Evolutionary conservation across 495 filamentous ascomycete species (phyloP).

Genomic region (Penicillium pancosmium): DNA sequence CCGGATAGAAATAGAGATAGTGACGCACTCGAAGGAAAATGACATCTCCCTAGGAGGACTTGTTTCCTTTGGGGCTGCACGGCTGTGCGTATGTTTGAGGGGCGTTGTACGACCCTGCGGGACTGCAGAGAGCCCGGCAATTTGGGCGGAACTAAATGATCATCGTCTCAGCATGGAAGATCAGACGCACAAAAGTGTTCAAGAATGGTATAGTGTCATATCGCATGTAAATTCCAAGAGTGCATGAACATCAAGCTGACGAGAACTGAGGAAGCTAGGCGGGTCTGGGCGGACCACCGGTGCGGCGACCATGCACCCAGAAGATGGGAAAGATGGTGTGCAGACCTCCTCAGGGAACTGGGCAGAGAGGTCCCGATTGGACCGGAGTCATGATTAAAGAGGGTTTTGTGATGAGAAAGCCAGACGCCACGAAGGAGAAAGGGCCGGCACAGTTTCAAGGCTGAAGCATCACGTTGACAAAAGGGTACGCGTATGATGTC

Average conservation of each 20-base stretch:
- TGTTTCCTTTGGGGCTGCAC: conserved; percentile 9
- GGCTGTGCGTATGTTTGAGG: conserved; percentile 1
- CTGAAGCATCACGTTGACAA: conserved; percentile 2
- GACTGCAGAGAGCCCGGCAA: conserved; percentile 12
- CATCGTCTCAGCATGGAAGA: conserved; percentile 20
- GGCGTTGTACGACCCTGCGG: conserved; percentile 18
- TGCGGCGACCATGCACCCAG: neutral
- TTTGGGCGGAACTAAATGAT: conserved; percentile 14
- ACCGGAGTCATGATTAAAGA: neutral
- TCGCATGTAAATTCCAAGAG: neutral
- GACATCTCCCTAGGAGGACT: conserved; percentile 15
- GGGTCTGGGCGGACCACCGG: neutral
- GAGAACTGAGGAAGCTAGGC: neutral
- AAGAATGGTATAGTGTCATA: neutral
- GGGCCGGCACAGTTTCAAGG: neutral
- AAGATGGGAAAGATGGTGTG: neutral
- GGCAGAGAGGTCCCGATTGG: neutral
- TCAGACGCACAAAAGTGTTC: conserved; percentile 9
- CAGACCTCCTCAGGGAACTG: neutral
- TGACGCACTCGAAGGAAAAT: conserved; percentile 6
- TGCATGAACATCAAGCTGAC: neutral
- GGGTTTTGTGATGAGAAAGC: conserved; percentile 3
- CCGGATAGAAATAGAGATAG: conserved; percentile 1
- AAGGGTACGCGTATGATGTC: conserved; percentile 1
- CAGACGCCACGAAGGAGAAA: neutral